Percentiles rank a stretch among this genome's conserved stretches.
Evolutionary conservation across 441 rosid species (phyloP).

Genomic region (Populus hybrid): DNA sequence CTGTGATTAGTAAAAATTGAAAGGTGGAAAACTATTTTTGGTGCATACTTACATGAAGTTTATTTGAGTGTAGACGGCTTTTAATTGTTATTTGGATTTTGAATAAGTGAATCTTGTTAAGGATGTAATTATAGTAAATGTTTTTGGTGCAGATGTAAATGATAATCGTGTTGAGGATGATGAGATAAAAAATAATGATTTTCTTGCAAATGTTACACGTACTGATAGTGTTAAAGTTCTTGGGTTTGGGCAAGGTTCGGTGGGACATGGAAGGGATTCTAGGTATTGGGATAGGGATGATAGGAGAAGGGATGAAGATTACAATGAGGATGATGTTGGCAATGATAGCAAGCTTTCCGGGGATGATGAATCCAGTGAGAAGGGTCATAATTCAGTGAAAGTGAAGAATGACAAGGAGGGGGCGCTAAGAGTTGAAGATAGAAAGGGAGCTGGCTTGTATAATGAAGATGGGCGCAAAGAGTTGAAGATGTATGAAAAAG

Average conservation of each 20-base stretch:
- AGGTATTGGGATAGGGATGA: slow-evolving; percentile 95
- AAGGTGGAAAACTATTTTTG: background rate
- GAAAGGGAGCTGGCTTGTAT: slow-evolving; percentile 60
- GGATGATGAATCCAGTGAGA: slow-evolving; percentile 24
- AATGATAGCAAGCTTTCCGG: slow-evolving; percentile 18
- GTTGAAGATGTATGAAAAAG: slow-evolving; percentile 69
- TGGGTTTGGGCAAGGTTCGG: slow-evolving; percentile 70
- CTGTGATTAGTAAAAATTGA: background rate
- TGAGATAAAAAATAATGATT: slow-evolving; percentile 52
- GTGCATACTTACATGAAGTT: background rate
- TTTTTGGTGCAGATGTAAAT: slow-evolving; percentile 34
- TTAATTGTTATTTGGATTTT: background rate
- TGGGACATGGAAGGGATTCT: slow-evolving; percentile 72
- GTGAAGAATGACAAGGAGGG: slow-evolving; percentile 26
- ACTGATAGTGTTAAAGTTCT: slow-evolving; percentile 46
- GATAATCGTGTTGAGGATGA: slow-evolving; percentile 39
- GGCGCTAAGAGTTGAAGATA: slow-evolving; percentile 17
- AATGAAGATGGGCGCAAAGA: slow-evolving; percentile 92
- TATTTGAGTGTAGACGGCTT: background rate
- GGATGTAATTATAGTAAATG: background rate
- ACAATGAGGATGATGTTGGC: slow-evolving; percentile 57
- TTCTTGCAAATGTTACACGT: slow-evolving; percentile 74
- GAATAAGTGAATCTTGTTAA: background rate
- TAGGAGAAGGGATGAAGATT: slow-evolving; percentile 88
- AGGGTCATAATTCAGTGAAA: slow-evolving; percentile 20